A percentile compares a stretch with the other conserved stretches of the same genome.
phyloP scores from a whole-genome alignment of 768 basidiomycete genomes.

The Nevesoporus exiguus region DNA sequence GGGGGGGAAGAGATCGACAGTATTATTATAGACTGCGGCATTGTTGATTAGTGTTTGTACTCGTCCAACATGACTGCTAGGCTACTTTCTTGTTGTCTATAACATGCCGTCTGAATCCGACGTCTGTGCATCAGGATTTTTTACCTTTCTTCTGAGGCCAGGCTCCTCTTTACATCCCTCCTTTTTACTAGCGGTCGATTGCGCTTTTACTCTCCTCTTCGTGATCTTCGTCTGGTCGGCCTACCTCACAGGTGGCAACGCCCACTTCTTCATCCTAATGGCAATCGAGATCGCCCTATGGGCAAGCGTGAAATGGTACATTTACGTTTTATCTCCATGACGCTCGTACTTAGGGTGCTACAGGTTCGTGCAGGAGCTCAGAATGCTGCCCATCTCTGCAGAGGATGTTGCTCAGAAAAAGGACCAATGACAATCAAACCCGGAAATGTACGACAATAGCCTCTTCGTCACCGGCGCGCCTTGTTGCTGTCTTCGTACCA shows the following conservation, averaged over 20 bases:
- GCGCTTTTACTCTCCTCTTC: slow-evolving; percentile 54
- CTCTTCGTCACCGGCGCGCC: slow-evolving; percentile 39
- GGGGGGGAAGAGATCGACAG: background rate
- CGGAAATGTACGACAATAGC: background rate
- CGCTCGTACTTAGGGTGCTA: slow-evolving; percentile 13
- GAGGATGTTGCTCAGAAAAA: slow-evolving; percentile 22
- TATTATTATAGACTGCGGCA: background rate
- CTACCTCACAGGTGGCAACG: slow-evolving; percentile 58
- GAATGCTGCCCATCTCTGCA: slow-evolving; percentile 31
- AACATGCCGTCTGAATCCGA: slow-evolving; percentile 24
- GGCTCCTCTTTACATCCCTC: slow-evolving; percentile 74
- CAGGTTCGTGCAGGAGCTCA: slow-evolving; percentile 69
- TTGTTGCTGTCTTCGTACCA: slow-evolving; percentile 82
- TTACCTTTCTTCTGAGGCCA: slow-evolving; percentile 61
- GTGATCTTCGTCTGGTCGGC: slow-evolving; percentile 57
- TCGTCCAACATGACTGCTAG: background rate
- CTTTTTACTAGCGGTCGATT: slow-evolving; percentile 63
- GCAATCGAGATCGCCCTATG: slow-evolving; percentile 65
- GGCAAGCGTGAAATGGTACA: slow-evolving; percentile 80
- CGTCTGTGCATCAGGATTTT: slow-evolving; percentile 31
- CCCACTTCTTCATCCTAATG: slow-evolving; percentile 66
- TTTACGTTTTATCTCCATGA: slow-evolving; percentile 6
- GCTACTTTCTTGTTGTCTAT: background rate
- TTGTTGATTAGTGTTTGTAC: slow-evolving; percentile 22
- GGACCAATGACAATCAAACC: slow-evolving; percentile 16